A percentile compares a stretch with the other conserved stretches of the same genome.
Conservation (phyloP, 1,139 yeast genomes). For the Geotrichum cucujoidarum region DNA sequence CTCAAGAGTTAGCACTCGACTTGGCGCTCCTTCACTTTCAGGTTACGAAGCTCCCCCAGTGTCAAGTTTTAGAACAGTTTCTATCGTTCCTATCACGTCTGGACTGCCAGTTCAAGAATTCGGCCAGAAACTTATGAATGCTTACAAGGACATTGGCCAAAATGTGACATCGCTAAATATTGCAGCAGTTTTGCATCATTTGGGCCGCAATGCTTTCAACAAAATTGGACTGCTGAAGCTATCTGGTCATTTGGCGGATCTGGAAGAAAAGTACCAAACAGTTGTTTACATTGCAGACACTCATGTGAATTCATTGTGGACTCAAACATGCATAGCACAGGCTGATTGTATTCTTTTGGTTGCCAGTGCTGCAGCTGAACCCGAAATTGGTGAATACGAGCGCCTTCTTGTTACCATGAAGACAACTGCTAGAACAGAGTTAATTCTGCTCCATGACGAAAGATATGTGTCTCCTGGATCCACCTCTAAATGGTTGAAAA, state of each 20-base stretch:
- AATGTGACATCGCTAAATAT: slow-evolving; percentile 76
- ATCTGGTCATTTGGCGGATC: slow-evolving; percentile 82
- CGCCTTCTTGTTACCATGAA: slow-evolving; percentile 65
- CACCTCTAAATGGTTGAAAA: slow-evolving; percentile 78
- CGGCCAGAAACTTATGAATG: slow-evolving; percentile 64
- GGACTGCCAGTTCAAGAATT: slow-evolving; percentile 84
- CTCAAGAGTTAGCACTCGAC: slow-evolving; percentile 46
- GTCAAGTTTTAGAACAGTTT: slow-evolving; percentile 64
- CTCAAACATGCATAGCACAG: slow-evolving; percentile 85
- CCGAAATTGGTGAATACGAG: slow-evolving; percentile 82
- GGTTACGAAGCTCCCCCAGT: slow-evolving; percentile 32
- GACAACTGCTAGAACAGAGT: slow-evolving; percentile 84
- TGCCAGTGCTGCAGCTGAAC: slow-evolving; percentile 51
- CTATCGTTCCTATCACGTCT: slow-evolving; percentile 70
- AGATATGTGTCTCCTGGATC: slow-evolving; percentile 78
- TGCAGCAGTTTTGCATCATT: slow-evolving; percentile 68
- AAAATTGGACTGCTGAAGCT: slow-evolving; percentile 78
- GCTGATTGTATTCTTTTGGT: slow-evolving; percentile 71
- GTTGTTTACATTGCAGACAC: slow-evolving; percentile 88
- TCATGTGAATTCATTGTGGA: slow-evolving; percentile 79
- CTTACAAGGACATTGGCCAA: slow-evolving; percentile 68
- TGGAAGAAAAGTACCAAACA: slow-evolving; percentile 84
- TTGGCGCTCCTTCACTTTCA: slow-evolving; percentile 21
- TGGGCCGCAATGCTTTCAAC: slow-evolving; percentile 92
- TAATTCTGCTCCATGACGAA: slow-evolving; percentile 79